Base-by-base conservation (phyloP, 2,329 filamentous ascomycete species). In the Uncinocarpus reesii region DNA sequence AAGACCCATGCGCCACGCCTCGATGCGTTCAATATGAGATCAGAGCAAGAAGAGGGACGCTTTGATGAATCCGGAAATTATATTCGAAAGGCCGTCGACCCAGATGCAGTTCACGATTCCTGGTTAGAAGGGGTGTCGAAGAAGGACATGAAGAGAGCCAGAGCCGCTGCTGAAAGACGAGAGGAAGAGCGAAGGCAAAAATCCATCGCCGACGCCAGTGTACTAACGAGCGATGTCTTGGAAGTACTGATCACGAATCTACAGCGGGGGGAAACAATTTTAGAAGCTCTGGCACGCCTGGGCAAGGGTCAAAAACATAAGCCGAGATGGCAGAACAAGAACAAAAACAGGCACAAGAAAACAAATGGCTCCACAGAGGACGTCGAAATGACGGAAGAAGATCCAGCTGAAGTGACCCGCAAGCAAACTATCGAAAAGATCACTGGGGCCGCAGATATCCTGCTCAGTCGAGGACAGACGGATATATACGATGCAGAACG, bases 91-190 rank as follows among this genome's bases (percentile, higher is more conserved):
- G 89, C 89, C 0, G 78, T 71, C 7, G 92, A 98, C 58, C 86
- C 87, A 0, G 88, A 96, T 57, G 86, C 89, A 0, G 79, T 85
- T 20, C 88, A 98, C 64, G 92, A 98, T 68, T 78, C 77, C 26
- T 98, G 92, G 92, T 70, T 98, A 16, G 85, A 95, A 37, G 92
- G 92, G 0, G 71, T 95, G 16, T 92, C 84, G 56, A 95, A 94
- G 64, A 94, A 90, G 65, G 88, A 95, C 50, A 94, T 96, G 75
- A 85, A 81, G 62, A 81, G 79, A 53, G 92, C 92, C 0, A 86
- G 82, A 34, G 87, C 85, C 54, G 92, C 92, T 2, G 85, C 92
- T 48, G 84, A 94, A 59, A 87, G 83, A 67, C 77, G 89, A 24
- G 86, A 94, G 53, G 79, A 79, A 1, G 88, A 93, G 60, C 75